Conservation (phyloP, 768 basidiomycete genomes). For the Neoboletus brunneissimus region DNA sequence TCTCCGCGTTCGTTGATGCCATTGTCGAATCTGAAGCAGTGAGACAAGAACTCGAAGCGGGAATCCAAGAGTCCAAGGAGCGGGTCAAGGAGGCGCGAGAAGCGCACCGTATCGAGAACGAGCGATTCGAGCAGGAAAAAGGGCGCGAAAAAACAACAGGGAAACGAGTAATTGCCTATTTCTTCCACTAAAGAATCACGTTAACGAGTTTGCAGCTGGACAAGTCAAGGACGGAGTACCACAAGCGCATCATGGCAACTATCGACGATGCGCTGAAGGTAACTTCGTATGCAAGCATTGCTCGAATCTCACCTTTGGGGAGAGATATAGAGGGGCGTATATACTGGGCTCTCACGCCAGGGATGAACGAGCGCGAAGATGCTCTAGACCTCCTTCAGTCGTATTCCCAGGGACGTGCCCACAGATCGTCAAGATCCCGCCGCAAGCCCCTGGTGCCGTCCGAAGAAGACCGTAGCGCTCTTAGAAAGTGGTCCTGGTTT, state of each 20-base stretch:
- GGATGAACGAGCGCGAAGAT: slow-evolving; percentile 52
- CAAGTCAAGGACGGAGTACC: slow-evolving; percentile 43
- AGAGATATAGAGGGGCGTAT: slow-evolving; percentile 61
- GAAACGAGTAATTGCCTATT: slow-evolving; percentile 15
- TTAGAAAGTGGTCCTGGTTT: slow-evolving; percentile 73
- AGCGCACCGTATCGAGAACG: slow-evolving; percentile 35
- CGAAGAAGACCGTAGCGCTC: slow-evolving; percentile 47
- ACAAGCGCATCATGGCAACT: slow-evolving; percentile 47
- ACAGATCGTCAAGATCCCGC: slow-evolving; percentile 34
- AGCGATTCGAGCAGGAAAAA: slow-evolving; percentile 30
- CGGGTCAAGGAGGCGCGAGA: slow-evolving; percentile 49
- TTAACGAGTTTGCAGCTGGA: slow-evolving; percentile 33
- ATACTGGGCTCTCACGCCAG: slow-evolving; percentile 67
- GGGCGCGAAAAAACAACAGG: slow-evolving; percentile 56
- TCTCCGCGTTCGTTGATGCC: slow-evolving; percentile 56
- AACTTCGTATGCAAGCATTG: slow-evolving; percentile 40
- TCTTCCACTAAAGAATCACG: not conserved
- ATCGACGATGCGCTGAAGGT: slow-evolving; percentile 60
- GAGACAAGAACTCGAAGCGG: slow-evolving; percentile 61
- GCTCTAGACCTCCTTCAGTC: slow-evolving; percentile 34
- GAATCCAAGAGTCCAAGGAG: slow-evolving; percentile 55
- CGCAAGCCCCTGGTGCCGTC: slow-evolving; percentile 40
- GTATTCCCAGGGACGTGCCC: slow-evolving; percentile 26
- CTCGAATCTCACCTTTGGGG: slow-evolving; percentile 65
- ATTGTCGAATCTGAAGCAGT: slow-evolving; percentile 45